Percentiles rank a stretch among this genome's conserved stretches.
These are phyloP conservation scores for Astrothelium macrocarpum DNA, from an alignment of 495 filamentous ascomycete genomes.

Conservation along the genomic window DNA sequence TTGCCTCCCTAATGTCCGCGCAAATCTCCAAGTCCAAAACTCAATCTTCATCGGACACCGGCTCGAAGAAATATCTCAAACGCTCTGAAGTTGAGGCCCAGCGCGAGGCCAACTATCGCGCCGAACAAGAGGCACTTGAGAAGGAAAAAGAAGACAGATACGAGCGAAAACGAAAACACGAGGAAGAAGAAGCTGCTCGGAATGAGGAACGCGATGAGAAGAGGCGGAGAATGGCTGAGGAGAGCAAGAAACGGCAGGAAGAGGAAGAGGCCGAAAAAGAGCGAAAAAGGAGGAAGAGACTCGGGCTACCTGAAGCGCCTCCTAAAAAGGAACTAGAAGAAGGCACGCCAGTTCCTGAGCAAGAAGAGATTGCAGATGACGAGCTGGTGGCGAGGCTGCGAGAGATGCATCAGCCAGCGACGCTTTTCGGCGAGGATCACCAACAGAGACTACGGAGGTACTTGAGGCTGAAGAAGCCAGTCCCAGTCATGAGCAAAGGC, in stretches of 20 bases:
- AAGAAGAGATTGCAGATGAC: constrained; percentile 57
- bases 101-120: constrained; percentile 68
- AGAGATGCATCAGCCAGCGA: constrained; percentile 58
- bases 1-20: constrained; percentile 80
- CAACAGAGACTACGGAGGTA: constrained; percentile 58
- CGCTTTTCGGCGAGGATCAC: constrained; percentile 79
- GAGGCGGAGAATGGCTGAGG: constrained; percentile 67
- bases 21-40: constrained; percentile 74
- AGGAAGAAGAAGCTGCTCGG: constrained; percentile 71
- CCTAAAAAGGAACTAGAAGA: constrained; percentile 36
- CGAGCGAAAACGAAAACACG: constrained; percentile 73
- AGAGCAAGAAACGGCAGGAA: constrained; percentile 57
- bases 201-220: constrained; percentile 66
- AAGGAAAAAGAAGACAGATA: constrained; percentile 56
- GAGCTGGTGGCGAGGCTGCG: constrained; percentile 60
- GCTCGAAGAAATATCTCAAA: constrained; percentile 70
- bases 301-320: constrained; percentile 66
- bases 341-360: constrained; percentile 32
- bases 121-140: constrained; percentile 62
- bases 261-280: constrained; percentile 55
- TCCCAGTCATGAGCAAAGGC: constrained; percentile 40
- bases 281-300: constrained; percentile 42
- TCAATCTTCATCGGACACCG: constrained; percentile 25
- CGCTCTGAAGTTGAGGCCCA: constrained; percentile 79
- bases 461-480: constrained; percentile 45